phyloP scores from a whole-genome alignment of 2,329 filamentous ascomycete genomes.

The Fusarium concolor region DNA sequence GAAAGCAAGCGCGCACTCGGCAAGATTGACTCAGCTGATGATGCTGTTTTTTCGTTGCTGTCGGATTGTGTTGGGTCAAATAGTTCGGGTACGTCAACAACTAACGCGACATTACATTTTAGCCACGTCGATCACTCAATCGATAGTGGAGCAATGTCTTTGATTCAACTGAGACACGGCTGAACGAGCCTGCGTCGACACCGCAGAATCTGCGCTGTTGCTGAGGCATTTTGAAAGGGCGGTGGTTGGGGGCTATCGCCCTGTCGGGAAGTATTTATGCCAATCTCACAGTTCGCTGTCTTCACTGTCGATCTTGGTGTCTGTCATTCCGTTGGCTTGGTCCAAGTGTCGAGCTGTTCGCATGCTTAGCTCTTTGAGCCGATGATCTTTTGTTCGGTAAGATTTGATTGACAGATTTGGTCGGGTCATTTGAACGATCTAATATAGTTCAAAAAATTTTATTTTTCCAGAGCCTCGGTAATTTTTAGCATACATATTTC shows the following conservation, averaged over 20 bases:
- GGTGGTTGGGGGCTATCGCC: constrained; percentile 33
- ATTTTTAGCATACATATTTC: too few species aligned
- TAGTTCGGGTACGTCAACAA: constrained; percentile 32
- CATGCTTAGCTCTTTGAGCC: constrained; percentile 16
- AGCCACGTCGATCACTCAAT: constrained; percentile 28
- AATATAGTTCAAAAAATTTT: neutral
- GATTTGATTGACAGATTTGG: constrained; percentile 2
- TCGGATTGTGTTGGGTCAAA: constrained; percentile 27
- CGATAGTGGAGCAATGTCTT: constrained; percentile 17
- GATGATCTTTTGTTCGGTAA: constrained; percentile 25
- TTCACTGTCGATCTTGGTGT: constrained; percentile 31
- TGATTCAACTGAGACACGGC: constrained; percentile 43
- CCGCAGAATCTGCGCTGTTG: neutral
- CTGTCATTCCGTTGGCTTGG: constrained; percentile 27
- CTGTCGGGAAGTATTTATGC: constrained; percentile 13
- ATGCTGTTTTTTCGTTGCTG: neutral
- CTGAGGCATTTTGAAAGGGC: constrained; percentile 37
- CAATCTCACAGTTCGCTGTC: constrained; percentile 9
- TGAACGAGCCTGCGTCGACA: neutral
- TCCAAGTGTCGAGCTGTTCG: constrained; percentile 24
- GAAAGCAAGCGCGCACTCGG: constrained; percentile 5
- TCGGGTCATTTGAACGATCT: neutral
- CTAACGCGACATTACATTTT: constrained; percentile 3
- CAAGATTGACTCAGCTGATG: constrained; percentile 6
- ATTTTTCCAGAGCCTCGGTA: too few species aligned